These are phyloP conservation scores for Solanum etuberosum DNA, from an alignment of 257 asterid genomes.

Conservation along the genomic window DNA sequence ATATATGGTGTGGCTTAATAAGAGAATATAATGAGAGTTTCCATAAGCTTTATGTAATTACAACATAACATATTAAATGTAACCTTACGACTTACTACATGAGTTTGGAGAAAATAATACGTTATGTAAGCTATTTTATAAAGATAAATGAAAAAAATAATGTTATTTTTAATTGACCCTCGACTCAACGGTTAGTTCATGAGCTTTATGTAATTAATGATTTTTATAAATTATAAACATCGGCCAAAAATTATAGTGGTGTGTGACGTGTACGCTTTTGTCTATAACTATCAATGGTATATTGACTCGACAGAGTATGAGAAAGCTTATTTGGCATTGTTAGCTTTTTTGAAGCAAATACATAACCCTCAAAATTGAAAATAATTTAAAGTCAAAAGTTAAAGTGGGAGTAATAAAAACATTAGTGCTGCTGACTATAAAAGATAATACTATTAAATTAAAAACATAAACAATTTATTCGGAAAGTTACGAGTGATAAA, in stretches of 20 bases:
- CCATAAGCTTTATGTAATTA: background rate
- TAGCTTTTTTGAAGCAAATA: conserved; percentile 19
- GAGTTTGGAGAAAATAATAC: background rate
- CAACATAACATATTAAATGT: no score
- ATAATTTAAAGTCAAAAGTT: background rate
- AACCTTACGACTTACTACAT: rapidly evolving
- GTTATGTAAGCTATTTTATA: background rate
- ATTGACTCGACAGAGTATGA: conserved; percentile 31
- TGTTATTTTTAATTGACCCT: background rate
- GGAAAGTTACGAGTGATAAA: background rate
- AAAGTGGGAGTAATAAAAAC: background rate
- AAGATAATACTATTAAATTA: background rate
- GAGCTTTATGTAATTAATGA: background rate
- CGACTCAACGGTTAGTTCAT: background rate
- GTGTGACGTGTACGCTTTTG: conserved; percentile 42
- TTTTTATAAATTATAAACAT: background rate
- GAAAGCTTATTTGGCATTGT: conserved; percentile 18
- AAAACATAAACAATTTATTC: background rate
- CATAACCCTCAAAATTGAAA: background rate
- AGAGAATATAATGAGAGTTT: background rate
- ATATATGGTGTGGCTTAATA: background rate
- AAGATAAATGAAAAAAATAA: background rate
- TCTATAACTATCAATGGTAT: conserved; percentile 36
- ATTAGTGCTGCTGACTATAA: background rate
- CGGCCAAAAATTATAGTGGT: conserved; percentile 1